Evolutionary conservation across 805 yeast species (phyloP).

Genomic region (Sungouiozyma ichnusensis): DNA sequence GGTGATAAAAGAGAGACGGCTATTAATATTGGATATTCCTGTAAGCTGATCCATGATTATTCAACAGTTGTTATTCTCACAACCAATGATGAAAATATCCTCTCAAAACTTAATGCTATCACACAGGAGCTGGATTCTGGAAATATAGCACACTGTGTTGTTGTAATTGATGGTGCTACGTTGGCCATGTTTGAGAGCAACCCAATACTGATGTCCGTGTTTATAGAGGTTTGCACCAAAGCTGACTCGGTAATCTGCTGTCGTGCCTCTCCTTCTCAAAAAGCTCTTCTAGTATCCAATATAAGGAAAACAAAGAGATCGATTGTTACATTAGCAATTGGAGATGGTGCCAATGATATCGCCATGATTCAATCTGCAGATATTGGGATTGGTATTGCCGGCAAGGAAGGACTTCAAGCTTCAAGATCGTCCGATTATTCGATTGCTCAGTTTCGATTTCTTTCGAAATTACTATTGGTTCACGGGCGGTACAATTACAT

Average conservation of each 20-base stretch:
- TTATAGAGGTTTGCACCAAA: constrained; percentile 74
- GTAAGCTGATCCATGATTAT: constrained; percentile 85
- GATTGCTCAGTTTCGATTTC: constrained; percentile 84
- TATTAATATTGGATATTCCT: constrained; percentile 90
- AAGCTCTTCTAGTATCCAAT: constrained; percentile 75
- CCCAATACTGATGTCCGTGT: constrained; percentile 57
- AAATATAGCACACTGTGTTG: constrained; percentile 83
- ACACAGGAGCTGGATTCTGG: constrained; percentile 62
- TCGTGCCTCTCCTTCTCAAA: constrained; percentile 94
- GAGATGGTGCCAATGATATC: constrained; percentile 98
- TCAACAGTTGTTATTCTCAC: constrained; percentile 74
- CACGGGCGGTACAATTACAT: constrained; percentile 95
- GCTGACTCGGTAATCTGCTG: constrained; percentile 91
- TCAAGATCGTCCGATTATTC: constrained; percentile 92
- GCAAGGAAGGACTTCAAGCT: constrained; percentile 94
- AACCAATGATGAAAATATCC: constrained; percentile 45
- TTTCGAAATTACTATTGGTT: constrained; percentile 73
- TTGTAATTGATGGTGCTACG: constrained; percentile 92
- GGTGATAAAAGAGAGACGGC: constrained; percentile 99
- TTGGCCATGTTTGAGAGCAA: constrained; percentile 64
- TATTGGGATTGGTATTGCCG: constrained; percentile 95
- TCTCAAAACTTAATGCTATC: constrained; percentile 63
- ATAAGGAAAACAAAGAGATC: constrained; percentile 61
- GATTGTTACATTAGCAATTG: constrained; percentile 86
- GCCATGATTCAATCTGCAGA: constrained; percentile 99